phyloP scores from a whole-genome alignment of 2,329 filamentous ascomycete species.

The Curvularia eragrostidis region DNA sequence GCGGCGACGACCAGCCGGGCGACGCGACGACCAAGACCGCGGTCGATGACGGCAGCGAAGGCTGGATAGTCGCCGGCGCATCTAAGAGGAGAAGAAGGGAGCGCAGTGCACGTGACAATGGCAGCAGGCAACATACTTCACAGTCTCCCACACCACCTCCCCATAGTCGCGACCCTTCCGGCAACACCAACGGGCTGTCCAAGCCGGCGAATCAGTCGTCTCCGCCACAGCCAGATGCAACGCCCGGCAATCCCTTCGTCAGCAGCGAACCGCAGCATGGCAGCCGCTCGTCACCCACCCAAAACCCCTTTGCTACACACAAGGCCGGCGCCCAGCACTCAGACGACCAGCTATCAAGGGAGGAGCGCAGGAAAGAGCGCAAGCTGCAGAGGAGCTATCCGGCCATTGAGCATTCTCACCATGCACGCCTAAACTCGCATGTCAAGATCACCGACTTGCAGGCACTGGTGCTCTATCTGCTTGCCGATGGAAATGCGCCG shows the following conservation, averaged over 20 bases:
- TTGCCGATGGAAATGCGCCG: constrained; percentile 66
- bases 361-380: constrained; percentile 39
- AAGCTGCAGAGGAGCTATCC: constrained; percentile 45
- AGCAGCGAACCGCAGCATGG: constrained; percentile 17
- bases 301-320: constrained; percentile 31
- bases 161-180: background rate
- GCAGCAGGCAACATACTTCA: constrained; percentile 7
- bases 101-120: constrained; percentile 9
- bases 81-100: constrained; percentile 35
- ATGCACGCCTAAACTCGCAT: constrained; percentile 61
- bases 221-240: background rate
- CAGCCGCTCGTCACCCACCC: constrained; percentile 13
- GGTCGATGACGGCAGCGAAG: constrained; percentile 27
- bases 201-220: background rate
- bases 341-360: constrained; percentile 20
- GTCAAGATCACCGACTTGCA: constrained; percentile 67
- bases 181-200: background rate
- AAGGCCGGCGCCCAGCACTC: constrained; percentile 10
- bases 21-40: constrained; percentile 17
- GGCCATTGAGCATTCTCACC: constrained; percentile 59
- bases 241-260: constrained; percentile 27
- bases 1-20: constrained; percentile 24
- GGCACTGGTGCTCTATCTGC: constrained; percentile 63
- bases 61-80: constrained; percentile 40
- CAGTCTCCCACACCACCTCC: constrained; percentile 10